These are phyloP conservation scores for Talaromyces sp. DNA, from an alignment of 2,329 filamentous ascomycete species.

Conservation along the genomic window DNA sequence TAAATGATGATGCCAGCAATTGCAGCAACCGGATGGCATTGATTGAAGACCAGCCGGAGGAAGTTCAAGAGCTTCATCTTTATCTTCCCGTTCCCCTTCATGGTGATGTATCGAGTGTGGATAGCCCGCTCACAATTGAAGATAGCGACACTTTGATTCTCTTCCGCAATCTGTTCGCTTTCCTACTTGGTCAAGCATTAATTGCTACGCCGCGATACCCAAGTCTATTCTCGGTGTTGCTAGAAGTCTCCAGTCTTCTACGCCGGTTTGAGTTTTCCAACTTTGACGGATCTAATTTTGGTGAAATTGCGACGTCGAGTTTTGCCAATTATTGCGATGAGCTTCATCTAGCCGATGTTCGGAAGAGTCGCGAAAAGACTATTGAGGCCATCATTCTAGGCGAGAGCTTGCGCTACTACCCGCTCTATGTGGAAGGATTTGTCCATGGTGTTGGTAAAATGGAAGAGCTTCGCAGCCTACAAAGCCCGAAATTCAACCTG, in stretches of 20 bases:
- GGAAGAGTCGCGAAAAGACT: constrained; percentile 79
- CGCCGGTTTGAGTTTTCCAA: constrained; percentile 59
- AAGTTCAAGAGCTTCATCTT: constrained; percentile 49
- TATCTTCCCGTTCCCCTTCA: constrained; percentile 58
- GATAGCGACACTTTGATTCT: constrained; percentile 57
- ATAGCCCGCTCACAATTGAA: constrained; percentile 36
- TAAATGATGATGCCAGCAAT: constrained; percentile 41
- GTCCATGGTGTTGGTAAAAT: constrained; percentile 85
- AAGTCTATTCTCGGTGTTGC: constrained; percentile 58
- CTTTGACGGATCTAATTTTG: constrained; percentile 61
- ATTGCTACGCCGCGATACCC: constrained; percentile 55
- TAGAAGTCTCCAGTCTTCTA: constrained; percentile 57
- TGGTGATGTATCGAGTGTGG: constrained; percentile 44
- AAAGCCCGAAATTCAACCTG: constrained; percentile 65
- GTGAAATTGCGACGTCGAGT: constrained; percentile 54
- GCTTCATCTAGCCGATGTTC: constrained; percentile 71
- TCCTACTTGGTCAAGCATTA: constrained; percentile 59
- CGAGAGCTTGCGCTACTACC: constrained; percentile 76
- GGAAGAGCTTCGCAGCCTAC: constrained; percentile 66
- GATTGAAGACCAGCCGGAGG: constrained; percentile 45
- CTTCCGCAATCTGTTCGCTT: constrained; percentile 63
- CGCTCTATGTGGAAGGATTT: constrained; percentile 87
- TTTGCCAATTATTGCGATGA: constrained; percentile 67
- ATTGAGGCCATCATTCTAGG: constrained; percentile 85
- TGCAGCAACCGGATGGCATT: constrained; percentile 48